Evolutionary conservation across 2,329 filamentous ascomycete genomes (phyloP).

Genomic region (Pseudogymnoascus pannorum): DNA sequence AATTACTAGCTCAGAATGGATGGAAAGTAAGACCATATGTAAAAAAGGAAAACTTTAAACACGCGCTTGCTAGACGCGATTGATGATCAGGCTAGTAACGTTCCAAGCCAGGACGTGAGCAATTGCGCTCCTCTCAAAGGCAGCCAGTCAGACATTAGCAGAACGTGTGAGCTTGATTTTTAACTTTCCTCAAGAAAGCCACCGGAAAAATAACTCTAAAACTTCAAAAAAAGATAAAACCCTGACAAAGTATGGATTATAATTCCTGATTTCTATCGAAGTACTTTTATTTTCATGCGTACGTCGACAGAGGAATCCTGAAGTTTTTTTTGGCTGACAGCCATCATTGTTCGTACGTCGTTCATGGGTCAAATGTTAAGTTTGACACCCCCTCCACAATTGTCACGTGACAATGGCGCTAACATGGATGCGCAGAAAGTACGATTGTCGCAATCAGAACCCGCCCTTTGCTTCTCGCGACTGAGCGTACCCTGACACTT

Average conservation of each 20-base stretch:
- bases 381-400: constrained; percentile 1
- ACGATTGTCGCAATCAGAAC: constrained; percentile 11
- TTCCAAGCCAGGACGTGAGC: not conserved
- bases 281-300: not conserved
- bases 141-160: not conserved
- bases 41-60: not conserved
- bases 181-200: not conserved
- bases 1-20: constrained; percentile 1
- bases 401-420: not conserved
- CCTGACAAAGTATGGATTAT: not conserved
- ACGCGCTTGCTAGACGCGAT: not conserved
- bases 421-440: constrained; percentile 4
- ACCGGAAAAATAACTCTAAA: not conserved
- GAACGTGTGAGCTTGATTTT: not conserved
- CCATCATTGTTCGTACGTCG: not conserved
- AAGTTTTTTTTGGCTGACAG: not conserved
- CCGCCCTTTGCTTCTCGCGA: not conserved
- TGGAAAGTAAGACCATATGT: not conserved
- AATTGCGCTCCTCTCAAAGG: not conserved
- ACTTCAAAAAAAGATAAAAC: not conserved
- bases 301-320: not conserved
- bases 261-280: not conserved
- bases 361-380: not conserved
- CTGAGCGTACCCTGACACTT: constrained; percentile 8
- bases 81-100: not conserved